A percentile compares a stretch with the other conserved stretches of the same genome.
These are phyloP conservation scores for Tolypocladium cylindrosporum DNA, from an alignment of 2,329 filamentous ascomycete species.

Conservation along the genomic window DNA sequence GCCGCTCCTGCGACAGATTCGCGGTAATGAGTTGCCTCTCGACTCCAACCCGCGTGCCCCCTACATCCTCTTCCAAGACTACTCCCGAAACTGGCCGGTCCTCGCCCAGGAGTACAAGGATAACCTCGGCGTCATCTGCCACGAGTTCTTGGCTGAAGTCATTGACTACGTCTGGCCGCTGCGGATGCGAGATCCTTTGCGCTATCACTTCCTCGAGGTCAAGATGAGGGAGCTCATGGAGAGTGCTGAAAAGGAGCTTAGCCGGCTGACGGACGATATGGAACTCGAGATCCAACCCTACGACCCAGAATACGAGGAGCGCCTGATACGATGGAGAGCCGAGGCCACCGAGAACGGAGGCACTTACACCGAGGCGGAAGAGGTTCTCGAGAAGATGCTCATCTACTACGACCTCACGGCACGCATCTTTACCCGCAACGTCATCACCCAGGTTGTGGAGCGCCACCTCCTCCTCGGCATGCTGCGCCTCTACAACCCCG, in stretches of 20 bases:
- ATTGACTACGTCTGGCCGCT: conserved; percentile 40
- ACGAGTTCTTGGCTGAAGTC: conserved; percentile 41
- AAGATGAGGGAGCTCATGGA: conserved; percentile 37
- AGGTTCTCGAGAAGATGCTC: conserved; percentile 45
- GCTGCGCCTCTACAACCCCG: conserved; percentile 40
- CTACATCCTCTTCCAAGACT: conserved; percentile 44
- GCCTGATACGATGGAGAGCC: conserved; percentile 35
- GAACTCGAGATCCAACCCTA: conserved; percentile 43
- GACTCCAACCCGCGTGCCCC: conserved; percentile 42
- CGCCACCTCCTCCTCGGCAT: conserved; percentile 40
- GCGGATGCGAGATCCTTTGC: conserved; percentile 40
- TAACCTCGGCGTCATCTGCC: conserved; percentile 42
- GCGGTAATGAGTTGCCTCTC: conserved; percentile 41
- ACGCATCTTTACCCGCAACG: conserved; percentile 41
- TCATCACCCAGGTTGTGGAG: conserved; percentile 42
- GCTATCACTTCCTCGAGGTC: conserved; percentile 36
- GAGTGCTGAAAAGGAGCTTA: conserved; percentile 35
- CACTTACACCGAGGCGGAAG: conserved; percentile 39
- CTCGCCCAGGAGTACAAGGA: conserved; percentile 44
- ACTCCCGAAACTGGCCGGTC: conserved; percentile 41
- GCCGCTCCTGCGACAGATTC: conserved; percentile 37
- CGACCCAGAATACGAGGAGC: conserved; percentile 42
- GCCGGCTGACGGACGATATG: conserved; percentile 37
- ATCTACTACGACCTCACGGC: conserved; percentile 45
- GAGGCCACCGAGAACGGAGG: conserved; percentile 31